Base-by-base conservation (phyloP, 164 flowering plant species). In the Protea cynaroides region DNA sequence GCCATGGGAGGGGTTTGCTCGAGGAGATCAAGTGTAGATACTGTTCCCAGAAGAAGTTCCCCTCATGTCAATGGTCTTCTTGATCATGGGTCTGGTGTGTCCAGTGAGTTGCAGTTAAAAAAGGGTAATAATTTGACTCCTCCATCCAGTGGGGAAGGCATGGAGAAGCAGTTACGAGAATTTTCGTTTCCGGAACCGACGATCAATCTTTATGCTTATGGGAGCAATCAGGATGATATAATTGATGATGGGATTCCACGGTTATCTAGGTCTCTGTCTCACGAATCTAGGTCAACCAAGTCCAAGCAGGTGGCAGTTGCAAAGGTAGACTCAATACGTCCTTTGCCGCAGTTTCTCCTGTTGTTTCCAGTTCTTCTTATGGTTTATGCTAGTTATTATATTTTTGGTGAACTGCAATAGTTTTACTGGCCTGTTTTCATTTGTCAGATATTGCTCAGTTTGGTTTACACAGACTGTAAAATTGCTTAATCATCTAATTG, bases 1-100 rank as follows among this genome's bases (percentile, higher is more conserved):
- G 58, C 44, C 38, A 85, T 85, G 89, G 89, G 89, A 60, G 89
- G 89, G 69, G 64, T 85, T 69, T 85, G 89, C 75, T 83, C 89
- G 61, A 81, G 79, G 71, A 78, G 84, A 59, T 64, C 87, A 62
- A 71, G 82, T 58, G 75, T 75, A 34, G 76, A 80, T 59, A 66
- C 61, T 72, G 76, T 70, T 60, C 71, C 76, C 49, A 72, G 73
- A n/a, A n/a, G n/a, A n/a, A n/a, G n/a, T 75, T 63, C 67, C 57
- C 69, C 80, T 9, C 74, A 69, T 58, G 72, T 68, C 53, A 83
- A 85, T 70, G 84, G 84, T 49, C 75, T 71, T 63, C 15, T 63
- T 12, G 56, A 25, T 64, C 47, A 65, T 65, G 78, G 70, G 29
- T 60, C 79, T 65, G 79, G 69, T 55, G 7, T n/a, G n/a, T n/a